A percentile compares a stretch with the other conserved stretches of the same genome.
Conservation (phyloP, 2,329 filamentous ascomycete genomes). For the Penicillium sp. region DNA sequence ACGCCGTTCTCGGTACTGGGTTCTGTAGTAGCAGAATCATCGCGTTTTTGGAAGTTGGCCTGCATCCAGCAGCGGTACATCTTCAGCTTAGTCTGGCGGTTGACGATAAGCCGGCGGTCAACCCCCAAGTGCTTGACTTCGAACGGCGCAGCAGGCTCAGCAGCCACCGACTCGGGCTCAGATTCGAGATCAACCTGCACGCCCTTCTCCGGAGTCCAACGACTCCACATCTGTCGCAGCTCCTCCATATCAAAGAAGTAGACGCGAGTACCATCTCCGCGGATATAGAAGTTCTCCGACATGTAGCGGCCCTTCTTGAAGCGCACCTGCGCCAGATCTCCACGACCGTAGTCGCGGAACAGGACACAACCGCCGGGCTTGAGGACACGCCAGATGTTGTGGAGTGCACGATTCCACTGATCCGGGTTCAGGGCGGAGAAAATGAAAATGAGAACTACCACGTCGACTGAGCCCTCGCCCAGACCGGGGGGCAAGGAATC, state of each 20-base stretch:
- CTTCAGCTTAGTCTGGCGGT: slow-evolving; percentile 86
- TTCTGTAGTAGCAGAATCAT: not conserved
- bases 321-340: slow-evolving; percentile 92
- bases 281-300: slow-evolving; percentile 95
- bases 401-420: slow-evolving; percentile 83
- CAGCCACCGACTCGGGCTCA: slow-evolving; percentile 20
- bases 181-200: slow-evolving; percentile 33
- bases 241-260: slow-evolving; percentile 96
- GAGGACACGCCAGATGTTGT: slow-evolving; percentile 79
- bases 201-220: slow-evolving; percentile 48
- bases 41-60: slow-evolving; percentile 51
- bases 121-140: slow-evolving; percentile 79
- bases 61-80: slow-evolving; percentile 92
- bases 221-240: slow-evolving; percentile 78
- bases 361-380: slow-evolving; percentile 93
- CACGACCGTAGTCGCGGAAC: slow-evolving; percentile 95
- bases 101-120: slow-evolving; percentile 89
- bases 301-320: slow-evolving; percentile 96
- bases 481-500: slow-evolving; percentile 74
- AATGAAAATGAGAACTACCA: slow-evolving; percentile 95
- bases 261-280: slow-evolving; percentile 92
- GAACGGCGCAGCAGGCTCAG: slow-evolving; percentile 56
- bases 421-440: slow-evolving; percentile 87
- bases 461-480: slow-evolving; percentile 79
- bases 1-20: slow-evolving; percentile 1